A percentile compares a stretch with the other conserved stretches of the same genome.
These are phyloP conservation scores for Edaphochlamys debaryana DNA, from an alignment of 139 green algal species.

Conservation along the genomic window DNA sequence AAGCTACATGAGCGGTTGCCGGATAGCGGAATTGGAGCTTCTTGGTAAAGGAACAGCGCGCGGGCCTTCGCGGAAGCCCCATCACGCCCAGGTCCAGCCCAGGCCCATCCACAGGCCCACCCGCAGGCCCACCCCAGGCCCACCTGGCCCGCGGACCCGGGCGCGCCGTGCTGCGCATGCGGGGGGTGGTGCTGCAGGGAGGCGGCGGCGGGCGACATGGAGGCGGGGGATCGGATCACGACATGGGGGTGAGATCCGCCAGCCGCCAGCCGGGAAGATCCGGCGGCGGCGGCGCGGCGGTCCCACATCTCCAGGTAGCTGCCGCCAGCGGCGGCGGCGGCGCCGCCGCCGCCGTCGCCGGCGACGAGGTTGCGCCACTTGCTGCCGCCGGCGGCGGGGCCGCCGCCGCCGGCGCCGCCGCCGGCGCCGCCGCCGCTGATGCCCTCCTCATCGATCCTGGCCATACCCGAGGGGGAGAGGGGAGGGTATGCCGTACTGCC, in stretches of 20 bases:
- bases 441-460: slow-evolving; percentile 38
- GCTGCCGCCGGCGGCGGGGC: neutral
- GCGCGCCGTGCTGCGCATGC: slow-evolving; percentile 1
- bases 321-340: slow-evolving; percentile 4
- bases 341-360: slow-evolving; percentile 7
- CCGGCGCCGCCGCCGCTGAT: neutral
- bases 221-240: slow-evolving; percentile 15
- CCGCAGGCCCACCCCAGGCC: no score
- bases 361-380: slow-evolving; percentile 21
- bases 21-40: no score
- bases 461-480: slow-evolving; percentile 4
- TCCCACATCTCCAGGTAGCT: slow-evolving; percentile 37
- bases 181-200: slow-evolving; percentile 33
- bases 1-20: no score
- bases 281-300: no score
- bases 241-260: neutral
- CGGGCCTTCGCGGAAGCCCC: no score
- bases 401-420: slow-evolving; percentile 12
- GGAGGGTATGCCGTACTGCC: neutral
- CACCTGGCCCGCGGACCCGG: neutral
- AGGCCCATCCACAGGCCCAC: no score
- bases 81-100: no score
- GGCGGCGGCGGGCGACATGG: slow-evolving; percentile 6
- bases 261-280: no score
- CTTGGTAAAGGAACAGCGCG: no score